phyloP scores from a whole-genome alignment of 768 basidiomycete species.

The Tricholoma furcatifolium region DNA sequence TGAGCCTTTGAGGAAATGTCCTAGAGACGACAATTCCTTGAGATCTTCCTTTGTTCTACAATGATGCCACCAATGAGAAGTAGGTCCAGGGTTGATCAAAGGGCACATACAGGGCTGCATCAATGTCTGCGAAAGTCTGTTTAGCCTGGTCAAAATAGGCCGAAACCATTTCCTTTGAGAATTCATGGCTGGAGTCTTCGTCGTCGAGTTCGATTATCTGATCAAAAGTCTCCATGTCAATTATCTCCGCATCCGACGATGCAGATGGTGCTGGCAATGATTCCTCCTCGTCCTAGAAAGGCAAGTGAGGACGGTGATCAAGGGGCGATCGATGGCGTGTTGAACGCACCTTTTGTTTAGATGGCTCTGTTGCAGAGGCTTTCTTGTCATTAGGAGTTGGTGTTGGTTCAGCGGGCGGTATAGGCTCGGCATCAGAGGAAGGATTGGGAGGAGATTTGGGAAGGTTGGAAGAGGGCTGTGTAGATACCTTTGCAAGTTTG shows the following conservation, averaged over 20 bases:
- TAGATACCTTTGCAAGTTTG: not conserved
- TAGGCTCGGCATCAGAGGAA: not conserved
- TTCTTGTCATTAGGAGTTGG: not conserved
- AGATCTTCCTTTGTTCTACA: constrained; percentile 61
- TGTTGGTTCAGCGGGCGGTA: constrained; percentile 1
- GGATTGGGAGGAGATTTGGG: constrained; percentile 2
- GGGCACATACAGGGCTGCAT: constrained; percentile 68
- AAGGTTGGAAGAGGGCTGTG: not conserved
- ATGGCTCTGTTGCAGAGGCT: not conserved
- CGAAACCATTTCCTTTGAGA: constrained; percentile 74
- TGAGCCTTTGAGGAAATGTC: constrained; percentile 97
- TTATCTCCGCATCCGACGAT: constrained; percentile 28
- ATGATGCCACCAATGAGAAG: not conserved
- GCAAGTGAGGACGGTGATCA: constrained; percentile 3
- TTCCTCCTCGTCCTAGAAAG: constrained; percentile 3
- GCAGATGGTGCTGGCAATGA: not conserved
- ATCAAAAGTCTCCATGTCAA: constrained; percentile 78
- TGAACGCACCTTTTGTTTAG: constrained; percentile 5
- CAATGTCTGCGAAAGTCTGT: constrained; percentile 76
- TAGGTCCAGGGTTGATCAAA: not conserved
- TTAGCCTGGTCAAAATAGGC: constrained; percentile 83
- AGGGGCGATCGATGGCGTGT: not conserved
- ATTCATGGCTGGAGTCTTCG: constrained; percentile 54
- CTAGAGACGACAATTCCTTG: constrained; percentile 62
- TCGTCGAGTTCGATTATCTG: constrained; percentile 95